Percentiles rank a stretch among this genome's conserved stretches.
phyloP scores from a whole-genome alignment of 768 basidiomycete genomes.

The Trametes maxima region DNA sequence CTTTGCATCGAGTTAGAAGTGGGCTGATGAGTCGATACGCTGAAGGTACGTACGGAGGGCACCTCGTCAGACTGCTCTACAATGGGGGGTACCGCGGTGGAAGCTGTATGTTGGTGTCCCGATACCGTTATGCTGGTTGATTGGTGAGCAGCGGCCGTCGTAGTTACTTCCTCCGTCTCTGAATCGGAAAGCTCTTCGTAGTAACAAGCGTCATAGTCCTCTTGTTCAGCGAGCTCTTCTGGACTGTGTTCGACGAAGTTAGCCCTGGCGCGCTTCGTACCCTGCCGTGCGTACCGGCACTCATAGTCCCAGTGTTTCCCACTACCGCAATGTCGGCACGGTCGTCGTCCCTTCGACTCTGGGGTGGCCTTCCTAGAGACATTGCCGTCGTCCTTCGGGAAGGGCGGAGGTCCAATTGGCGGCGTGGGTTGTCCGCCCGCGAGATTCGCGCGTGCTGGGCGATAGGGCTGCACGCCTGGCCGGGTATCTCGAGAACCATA shows the following conservation, averaged over 20 bases:
- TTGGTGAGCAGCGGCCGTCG: no score
- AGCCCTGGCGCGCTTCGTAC: constrained; percentile 23
- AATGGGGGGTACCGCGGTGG: no score
- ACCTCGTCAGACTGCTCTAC: no score
- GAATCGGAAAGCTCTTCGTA: no score
- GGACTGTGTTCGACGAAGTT: constrained; percentile 16
- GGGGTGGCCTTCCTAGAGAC: constrained; percentile 15
- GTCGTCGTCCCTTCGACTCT: constrained; percentile 30
- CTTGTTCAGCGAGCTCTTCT: constrained; percentile 28
- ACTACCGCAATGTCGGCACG: constrained; percentile 39
- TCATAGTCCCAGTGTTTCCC: constrained; percentile 39
- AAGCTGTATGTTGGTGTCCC: no score
- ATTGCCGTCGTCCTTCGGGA: constrained; percentile 20
- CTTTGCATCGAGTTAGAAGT: no score
- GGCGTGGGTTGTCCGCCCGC: background rate
- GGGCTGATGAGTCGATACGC: no score
- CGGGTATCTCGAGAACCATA: background rate
- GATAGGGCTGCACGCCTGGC: background rate
- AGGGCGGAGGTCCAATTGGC: constrained; percentile 7
- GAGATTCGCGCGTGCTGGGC: background rate
- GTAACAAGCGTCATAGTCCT: constrained; percentile 25
- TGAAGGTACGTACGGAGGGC: no score
- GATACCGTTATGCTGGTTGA: no score
- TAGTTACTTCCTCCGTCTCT: no score
- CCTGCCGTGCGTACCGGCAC: constrained; percentile 33